Base-by-base conservation (phyloP, 768 basidiomycete species). In the Trametes punicea region DNA sequence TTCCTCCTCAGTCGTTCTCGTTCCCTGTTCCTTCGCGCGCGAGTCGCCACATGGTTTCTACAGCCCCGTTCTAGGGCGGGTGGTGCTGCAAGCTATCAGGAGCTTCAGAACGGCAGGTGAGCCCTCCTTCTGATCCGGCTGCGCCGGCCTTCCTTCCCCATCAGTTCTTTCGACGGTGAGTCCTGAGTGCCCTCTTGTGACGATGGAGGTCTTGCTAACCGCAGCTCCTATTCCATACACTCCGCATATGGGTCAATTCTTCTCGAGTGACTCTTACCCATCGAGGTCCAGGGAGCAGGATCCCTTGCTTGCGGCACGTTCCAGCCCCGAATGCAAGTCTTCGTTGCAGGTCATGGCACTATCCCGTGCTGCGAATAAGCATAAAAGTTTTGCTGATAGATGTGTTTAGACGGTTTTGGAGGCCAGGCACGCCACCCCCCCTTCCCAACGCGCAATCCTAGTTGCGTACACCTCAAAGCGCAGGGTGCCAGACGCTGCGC, bases 401-500 rank as follows among this genome's bases (percentile, higher is more conserved):
- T 18, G 15, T 15, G 15, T 38, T 4, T 38, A 13, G 20, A 38
- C 9, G 15, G 36, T 18, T 38, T 38, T 18, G 15, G 36, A 16
- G 2, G 6, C 18, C 15, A 38, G 5, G 36, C 15, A 38, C 16
- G 16, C 36, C 18, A 36, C 11, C 4, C 21, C 10, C 9, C 21
- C 23, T 6, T 23, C 9, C 41, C 20, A 42, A 21, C 4, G 18
- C n/a, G 18, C 39, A 20, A 41, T 23, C 18, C n/a, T 5, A 11
- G 10, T 4, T 40, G 21, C 7, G 9, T 9, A 10, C 23, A 10
- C 23, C 42, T 46, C 44, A 87, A 26, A 88, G 69, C 1, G 78
- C 73, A 3, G 72, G 65, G 57, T 79, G 80, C 87, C 87, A 88
- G 8, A 87, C 73, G 61, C 73, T 80, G 45, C 85, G 76, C 11